Base-by-base conservation (phyloP, 768 basidiomycete genomes). In the Collybia sordida region DNA sequence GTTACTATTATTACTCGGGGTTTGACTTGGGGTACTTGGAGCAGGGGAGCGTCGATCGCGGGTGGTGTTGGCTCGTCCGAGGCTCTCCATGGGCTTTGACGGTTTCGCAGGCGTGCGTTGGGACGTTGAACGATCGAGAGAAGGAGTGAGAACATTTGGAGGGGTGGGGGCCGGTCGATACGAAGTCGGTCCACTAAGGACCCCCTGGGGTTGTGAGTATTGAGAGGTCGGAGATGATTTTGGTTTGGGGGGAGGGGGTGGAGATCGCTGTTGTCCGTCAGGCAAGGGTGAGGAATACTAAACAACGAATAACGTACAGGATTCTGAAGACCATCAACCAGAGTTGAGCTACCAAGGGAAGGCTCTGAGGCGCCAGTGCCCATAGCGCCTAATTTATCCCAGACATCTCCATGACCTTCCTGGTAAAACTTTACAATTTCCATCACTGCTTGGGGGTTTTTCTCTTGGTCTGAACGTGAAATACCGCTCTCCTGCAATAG, bases 351-450 rank as follows among this genome's bases (percentile, higher is more conserved):
- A 43, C 67, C 69, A 50, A 72, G 50, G 39, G 47, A 53, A 50
- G 55, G 41, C 11, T 60, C 64, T 23, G 53, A 36, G 35, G 55
- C 52, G 31, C 52, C 63, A 8, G 38, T 44, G n/a, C 68, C 80
- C 57, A 83, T 76, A 12, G 79, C 74, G 12, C 85, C 88, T 68
- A 92, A 79, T 77, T 93, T 93, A 68, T 89, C 90, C 90, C 90
- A 93, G 25, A 84, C 85, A 60, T 86, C 86, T 51, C 82, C 81
- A 52, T 84, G 80, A 28, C 88, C 83, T 68, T 94, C 90, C 62
- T 98, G 96, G 68, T 97, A 98, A 72, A 98, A 98, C 63, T 95
- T 94, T 67, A 99, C 96, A 55, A 98, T 96, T 63, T 98, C 97
- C 84, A 95, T 93, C 53, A 98, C 93, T 3, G 93, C 93, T 70